phyloP scores from a whole-genome alignment of 2,329 filamentous ascomycete genomes.

The Cladosporium velox region DNA sequence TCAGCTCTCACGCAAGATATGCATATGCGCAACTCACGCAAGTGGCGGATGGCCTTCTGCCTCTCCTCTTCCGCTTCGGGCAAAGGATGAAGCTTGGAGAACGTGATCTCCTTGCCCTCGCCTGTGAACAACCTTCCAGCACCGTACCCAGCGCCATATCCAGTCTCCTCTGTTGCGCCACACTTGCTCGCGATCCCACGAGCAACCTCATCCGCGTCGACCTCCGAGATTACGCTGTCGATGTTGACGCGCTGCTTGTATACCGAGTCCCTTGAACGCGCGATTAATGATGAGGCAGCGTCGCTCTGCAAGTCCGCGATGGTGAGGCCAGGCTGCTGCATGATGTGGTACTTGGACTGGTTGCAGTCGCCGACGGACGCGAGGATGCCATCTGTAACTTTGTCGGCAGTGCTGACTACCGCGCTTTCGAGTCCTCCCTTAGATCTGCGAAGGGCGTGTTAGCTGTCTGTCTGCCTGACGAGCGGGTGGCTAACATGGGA shows the following conservation, averaged over 20 bases:
- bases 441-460: neutral
- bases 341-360: conserved; percentile 64
- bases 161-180: conserved; percentile 19
- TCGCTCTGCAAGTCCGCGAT: conserved; percentile 61
- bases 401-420: conserved; percentile 32
- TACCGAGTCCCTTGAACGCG: neutral
- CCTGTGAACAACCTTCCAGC: neutral
- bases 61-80: neutral
- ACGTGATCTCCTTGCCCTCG: neutral
- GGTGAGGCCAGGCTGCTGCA: conserved; percentile 74
- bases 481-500: neutral
- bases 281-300: neutral
- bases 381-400: conserved; percentile 33
- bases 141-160: neutral
- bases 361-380: conserved; percentile 49
- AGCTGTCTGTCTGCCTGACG: conserved; percentile 4
- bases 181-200: conserved; percentile 51
- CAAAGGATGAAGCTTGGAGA: neutral
- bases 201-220: conserved; percentile 49
- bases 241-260: conserved; percentile 42
- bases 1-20: neutral
- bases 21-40: neutral
- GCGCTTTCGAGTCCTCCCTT: conserved; percentile 26
- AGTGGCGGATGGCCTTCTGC: neutral
- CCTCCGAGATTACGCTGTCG: conserved; percentile 54